Conservation (phyloP, 140 eudicot genomes). For the Ambrosia hybrid region DNA sequence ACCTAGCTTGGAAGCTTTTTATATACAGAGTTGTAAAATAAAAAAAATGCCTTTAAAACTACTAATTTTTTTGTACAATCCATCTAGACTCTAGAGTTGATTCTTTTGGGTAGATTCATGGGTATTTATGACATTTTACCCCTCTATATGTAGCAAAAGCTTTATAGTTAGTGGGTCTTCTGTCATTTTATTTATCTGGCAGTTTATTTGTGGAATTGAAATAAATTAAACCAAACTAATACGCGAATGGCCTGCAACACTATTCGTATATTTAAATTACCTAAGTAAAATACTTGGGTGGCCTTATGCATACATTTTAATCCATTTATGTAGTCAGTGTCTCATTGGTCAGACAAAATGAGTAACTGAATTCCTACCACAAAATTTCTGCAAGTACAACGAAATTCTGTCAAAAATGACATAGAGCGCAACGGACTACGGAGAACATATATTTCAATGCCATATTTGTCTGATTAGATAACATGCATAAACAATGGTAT, state of each 20-base stretch:
- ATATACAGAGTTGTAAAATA: background rate
- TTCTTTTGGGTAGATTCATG: background rate
- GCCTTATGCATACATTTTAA: background rate
- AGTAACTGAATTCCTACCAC: background rate
- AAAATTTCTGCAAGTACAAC: background rate
- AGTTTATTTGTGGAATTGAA: background rate
- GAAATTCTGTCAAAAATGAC: background rate
- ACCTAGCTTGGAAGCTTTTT: background rate
- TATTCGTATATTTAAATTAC: background rate
- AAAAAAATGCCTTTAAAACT: background rate
- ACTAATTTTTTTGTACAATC: background rate
- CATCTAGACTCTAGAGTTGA: background rate
- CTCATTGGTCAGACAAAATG: background rate
- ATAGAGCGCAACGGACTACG: background rate
- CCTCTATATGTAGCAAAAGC: background rate
- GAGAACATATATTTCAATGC: background rate
- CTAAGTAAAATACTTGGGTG: slow-evolving; percentile 7
- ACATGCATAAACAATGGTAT: background rate
- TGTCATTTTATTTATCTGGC: background rate
- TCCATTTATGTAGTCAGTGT: background rate
- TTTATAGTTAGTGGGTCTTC: background rate
- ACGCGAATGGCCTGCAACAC: background rate
- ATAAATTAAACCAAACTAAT: background rate
- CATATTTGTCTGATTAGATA: background rate
- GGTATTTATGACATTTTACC: background rate